Evolutionary conservation across 2,329 filamentous ascomycete species (phyloP), one percentile per base, ranked within the genome.

Genomic region (Aspergillus amoenus): DNA sequence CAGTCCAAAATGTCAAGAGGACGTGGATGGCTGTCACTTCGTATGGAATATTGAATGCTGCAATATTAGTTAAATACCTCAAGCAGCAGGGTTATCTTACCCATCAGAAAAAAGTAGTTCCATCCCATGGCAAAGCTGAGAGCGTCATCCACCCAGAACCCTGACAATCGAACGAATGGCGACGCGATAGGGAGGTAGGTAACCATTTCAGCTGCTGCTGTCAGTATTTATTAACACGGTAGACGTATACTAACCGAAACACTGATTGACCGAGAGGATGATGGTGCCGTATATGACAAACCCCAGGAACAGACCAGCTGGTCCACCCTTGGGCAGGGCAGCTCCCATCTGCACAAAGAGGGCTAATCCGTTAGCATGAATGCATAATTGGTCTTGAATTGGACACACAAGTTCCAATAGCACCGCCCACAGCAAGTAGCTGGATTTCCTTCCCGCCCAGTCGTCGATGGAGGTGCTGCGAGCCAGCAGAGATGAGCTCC

Each of bases 1-100:
- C 73, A 7, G 70, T 73, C 71, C 72, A 74, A 58, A 70, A 74
- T 0, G 68, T 72, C 15, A 77, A 61, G 18, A 77, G 68, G 7
- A 76, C 61, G 55, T 73, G 74, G 12, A 76, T 64, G 1, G 75
- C 74, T 12, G 66, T 69, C 39, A 77, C 74, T 53, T 77, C 75
- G 50, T 71, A 74, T 0, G 71, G 72, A 17, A 74, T 69, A 3
- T 54, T 60, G 8, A 67, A 56, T 9, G 66, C 66, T 67, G 41
- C 4, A 13, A 27, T n/a, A 47, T 56, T 47, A 32, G 18, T 41
- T 3, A 40, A 12, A 18, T 24, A 13, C 18, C 4, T 45, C 8
- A 9, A 21, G 12, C 7, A 44, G 49, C 6, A 8, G 1, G 11
- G 6, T 3, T 22, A 1, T 0, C 58, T 2, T 59, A 67, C 65